A percentile compares a stretch with the other conserved stretches of the same genome.
These are phyloP conservation scores for Aspergillus egyptiacus DNA, from an alignment of 495 filamentous ascomycete species.

Conservation along the genomic window DNA sequence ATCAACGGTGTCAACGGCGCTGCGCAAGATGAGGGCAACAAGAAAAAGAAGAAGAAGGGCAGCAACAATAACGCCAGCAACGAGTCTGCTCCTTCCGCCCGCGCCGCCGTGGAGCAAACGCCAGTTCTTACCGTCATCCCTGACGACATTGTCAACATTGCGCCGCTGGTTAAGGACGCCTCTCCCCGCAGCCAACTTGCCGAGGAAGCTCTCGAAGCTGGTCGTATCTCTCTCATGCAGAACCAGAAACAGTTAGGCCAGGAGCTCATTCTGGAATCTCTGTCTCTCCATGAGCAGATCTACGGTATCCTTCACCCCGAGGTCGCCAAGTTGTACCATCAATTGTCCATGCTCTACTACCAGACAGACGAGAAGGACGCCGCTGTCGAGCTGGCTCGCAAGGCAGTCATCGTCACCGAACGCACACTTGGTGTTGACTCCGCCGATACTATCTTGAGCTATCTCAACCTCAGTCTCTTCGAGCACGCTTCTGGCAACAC, in stretches of 20 bases:
- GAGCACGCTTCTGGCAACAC: conserved; percentile 89
- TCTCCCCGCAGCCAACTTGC: conserved; percentile 81
- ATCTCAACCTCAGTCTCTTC: conserved; percentile 93
- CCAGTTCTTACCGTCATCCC: conserved; percentile 58
- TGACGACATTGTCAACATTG: conserved; percentile 85
- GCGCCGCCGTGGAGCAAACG: conserved; percentile 34
- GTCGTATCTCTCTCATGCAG: conserved; percentile 88
- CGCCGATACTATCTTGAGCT: conserved; percentile 84
- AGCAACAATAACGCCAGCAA: too few species aligned
- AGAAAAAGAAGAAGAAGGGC: conserved; percentile 63
- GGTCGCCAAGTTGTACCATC: conserved; percentile 91
- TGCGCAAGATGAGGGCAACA: conserved; percentile 58
- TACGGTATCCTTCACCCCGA: conserved; percentile 97
- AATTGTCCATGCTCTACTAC: conserved; percentile 90
- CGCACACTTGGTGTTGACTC: conserved; percentile 92
- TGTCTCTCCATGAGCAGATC: conserved; percentile 97
- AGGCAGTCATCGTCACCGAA: conserved; percentile 93
- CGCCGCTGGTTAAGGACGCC: conserved; percentile 90
- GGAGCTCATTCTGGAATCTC: conserved; percentile 88
- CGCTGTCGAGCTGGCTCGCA: conserved; percentile 90
- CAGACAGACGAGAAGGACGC: conserved; percentile 92
- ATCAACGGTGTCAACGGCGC: conserved; percentile 38
- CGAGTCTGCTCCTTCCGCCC: conserved; percentile 48
- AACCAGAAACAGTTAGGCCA: conserved; percentile 93
- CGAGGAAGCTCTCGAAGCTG: conserved; percentile 93